Conservation (phyloP, 768 basidiomycete genomes). For the Rubroboletus pulcherrimus region DNA sequence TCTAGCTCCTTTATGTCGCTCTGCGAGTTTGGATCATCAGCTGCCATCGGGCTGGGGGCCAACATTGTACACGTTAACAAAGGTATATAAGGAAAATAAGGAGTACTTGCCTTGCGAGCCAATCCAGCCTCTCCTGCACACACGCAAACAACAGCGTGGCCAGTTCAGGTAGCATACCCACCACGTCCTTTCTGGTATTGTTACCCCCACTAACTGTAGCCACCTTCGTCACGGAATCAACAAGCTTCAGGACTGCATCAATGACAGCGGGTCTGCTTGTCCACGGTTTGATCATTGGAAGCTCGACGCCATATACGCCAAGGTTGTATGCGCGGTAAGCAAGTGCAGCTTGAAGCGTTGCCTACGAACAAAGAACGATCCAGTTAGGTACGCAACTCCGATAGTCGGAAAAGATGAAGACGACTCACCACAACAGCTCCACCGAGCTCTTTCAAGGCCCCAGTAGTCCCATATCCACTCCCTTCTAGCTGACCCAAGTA, state of each 20-base stretch:
- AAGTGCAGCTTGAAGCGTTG: slow-evolving; percentile 65
- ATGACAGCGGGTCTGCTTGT: slow-evolving; percentile 68
- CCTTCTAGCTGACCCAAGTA: slow-evolving; percentile 25
- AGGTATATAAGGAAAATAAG: neutral
- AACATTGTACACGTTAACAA: slow-evolving; percentile 1
- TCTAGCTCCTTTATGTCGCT: slow-evolving; percentile 58
- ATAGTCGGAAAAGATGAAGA: neutral
- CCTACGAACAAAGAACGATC: slow-evolving; percentile 38
- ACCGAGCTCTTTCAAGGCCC: slow-evolving; percentile 37
- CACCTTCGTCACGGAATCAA: slow-evolving; percentile 52
- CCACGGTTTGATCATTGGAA: slow-evolving; percentile 76
- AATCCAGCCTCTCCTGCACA: slow-evolving; percentile 64
- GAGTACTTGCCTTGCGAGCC: slow-evolving; percentile 53
- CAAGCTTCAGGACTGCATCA: slow-evolving; percentile 67
- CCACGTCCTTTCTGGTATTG: slow-evolving; percentile 35
- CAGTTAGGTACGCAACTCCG: neutral
- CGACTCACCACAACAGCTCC: slow-evolving; percentile 55
- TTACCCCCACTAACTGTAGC: slow-evolving; percentile 13
- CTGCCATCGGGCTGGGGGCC: slow-evolving; percentile 41
- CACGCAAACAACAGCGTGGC: slow-evolving; percentile 62
- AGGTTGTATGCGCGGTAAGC: slow-evolving; percentile 72
- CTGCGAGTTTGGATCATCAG: slow-evolving; percentile 45
- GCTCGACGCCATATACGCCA: slow-evolving; percentile 72
- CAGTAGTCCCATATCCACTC: slow-evolving; percentile 20
- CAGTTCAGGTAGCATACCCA: slow-evolving; percentile 59